A percentile compares a stretch with the other conserved stretches of the same genome.
phyloP scores from a whole-genome alignment of 78 protist species.

The Tieghemostelium lacteum region DNA sequence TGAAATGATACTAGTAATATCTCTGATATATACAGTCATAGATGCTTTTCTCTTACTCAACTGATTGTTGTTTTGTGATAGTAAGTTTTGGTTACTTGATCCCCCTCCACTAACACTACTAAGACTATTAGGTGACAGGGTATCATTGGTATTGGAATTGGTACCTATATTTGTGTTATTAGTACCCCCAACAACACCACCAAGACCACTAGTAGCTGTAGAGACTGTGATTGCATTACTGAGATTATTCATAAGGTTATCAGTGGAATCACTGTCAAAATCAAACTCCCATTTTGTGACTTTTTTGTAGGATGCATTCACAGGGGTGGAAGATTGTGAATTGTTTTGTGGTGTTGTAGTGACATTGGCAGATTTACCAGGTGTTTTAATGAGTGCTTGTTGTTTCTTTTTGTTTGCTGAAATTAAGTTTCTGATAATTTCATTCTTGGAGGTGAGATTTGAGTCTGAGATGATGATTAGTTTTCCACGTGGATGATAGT shows the following conservation, averaged over 20 bases:
- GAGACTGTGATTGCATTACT: too few relatives aligned
- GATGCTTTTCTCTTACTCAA: background rate
- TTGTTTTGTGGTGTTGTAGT: too few relatives aligned
- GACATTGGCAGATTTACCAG: background rate
- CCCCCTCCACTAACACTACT: background rate
- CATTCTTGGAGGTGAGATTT: slow-evolving; percentile 35
- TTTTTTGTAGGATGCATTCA: too few relatives aligned
- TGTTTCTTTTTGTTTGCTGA: background rate
- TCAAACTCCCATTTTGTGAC: background rate
- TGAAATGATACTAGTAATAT: background rate
- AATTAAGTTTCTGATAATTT: slow-evolving; percentile 35
- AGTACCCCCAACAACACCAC: background rate
- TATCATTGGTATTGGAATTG: too few relatives aligned
- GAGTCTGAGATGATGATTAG: slow-evolving; percentile 43
- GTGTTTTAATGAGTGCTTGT: background rate
- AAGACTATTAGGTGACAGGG: too few relatives aligned
- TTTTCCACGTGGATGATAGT: slow-evolving; percentile 56
- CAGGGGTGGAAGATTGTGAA: too few relatives aligned
- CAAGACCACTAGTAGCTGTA: background rate
- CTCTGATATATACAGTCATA: slow-evolving; percentile 39
- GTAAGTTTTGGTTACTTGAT: background rate
- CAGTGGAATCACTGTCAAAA: background rate
- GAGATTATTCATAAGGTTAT: too few relatives aligned
- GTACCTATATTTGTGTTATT: too few relatives aligned
- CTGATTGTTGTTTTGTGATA: background rate